Percentiles rank a stretch among this genome's conserved stretches.
These are phyloP conservation scores for Gentiana dahurica DNA, from an alignment of 257 asterid species.

Conservation along the genomic window DNA sequence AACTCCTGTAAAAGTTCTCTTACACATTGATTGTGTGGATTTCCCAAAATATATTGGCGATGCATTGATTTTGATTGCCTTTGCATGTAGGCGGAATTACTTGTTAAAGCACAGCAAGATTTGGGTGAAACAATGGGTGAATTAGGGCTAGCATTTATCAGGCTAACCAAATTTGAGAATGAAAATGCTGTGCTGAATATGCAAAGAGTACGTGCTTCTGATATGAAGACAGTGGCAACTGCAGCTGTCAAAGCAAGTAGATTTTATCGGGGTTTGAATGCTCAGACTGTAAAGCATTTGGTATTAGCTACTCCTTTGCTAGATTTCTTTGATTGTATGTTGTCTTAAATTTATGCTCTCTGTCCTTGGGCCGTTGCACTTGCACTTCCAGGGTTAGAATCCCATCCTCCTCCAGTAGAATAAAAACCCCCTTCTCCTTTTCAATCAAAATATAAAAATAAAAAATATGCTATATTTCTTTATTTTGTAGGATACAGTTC, in stretches of 20 bases:
- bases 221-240: slow-evolving; percentile 74
- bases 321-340: slow-evolving; percentile 1
- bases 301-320: slow-evolving; percentile 30
- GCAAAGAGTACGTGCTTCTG: slow-evolving; percentile 71
- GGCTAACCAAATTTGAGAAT: slow-evolving; percentile 79
- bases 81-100: slow-evolving; percentile 60
- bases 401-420: too few relatives aligned
- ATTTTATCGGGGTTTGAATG: slow-evolving; percentile 65
- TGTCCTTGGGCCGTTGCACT: too few relatives aligned
- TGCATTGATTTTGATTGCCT: not conserved
- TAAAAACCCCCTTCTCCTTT: too few relatives aligned
- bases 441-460: too few relatives aligned
- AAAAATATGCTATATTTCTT: not conserved
- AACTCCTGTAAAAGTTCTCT: not conserved
- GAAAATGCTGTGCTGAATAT: slow-evolving; percentile 50
- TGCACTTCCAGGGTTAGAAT: too few relatives aligned
- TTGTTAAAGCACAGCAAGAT: slow-evolving; percentile 84
- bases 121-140: slow-evolving; percentile 93
- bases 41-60: not conserved
- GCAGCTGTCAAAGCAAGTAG: slow-evolving; percentile 90
- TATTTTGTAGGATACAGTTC: slow-evolving; percentile 61
- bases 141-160: slow-evolving; percentile 73
- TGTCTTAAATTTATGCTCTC: not conserved
- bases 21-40: too few relatives aligned
- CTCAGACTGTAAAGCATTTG: slow-evolving; percentile 67